Evolutionary conservation across 2,329 filamentous ascomycete genomes (phyloP), one percentile per base, ranked within the genome.

Genomic region (Geosmithia morbida): DNA sequence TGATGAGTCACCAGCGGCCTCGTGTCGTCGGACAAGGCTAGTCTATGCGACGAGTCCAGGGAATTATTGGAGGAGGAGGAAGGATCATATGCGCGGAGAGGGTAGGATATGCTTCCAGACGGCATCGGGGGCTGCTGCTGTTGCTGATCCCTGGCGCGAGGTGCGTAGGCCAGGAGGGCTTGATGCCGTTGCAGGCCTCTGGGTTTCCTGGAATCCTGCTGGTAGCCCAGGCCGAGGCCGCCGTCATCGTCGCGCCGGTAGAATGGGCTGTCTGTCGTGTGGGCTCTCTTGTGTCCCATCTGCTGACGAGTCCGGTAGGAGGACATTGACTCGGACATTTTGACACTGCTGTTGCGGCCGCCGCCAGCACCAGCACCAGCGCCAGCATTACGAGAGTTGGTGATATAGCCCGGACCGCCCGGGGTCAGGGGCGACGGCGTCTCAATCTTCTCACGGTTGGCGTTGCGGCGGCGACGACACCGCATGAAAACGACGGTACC

Each of bases 121-220:
- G n/a, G n/a, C n/a, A n/a, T n/a, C n/a, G n/a, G n/a, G n/a, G n/a
- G n/a, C n/a, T n/a, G n/a, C n/a, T n/a, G n/a, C n/a, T n/a, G n/a
- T n/a, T n/a, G n/a, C n/a, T n/a, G n/a, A n/a, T n/a, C n/a, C n/a
- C n/a, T 44, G 7, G 61, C 57, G 4, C 59, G 60, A 1, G 68
- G 67, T 18, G 72, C 63, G 45, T 75, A 75, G 0, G 72, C 72
- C 1, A 66, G 67, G 49, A 75, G 72, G 0, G 69, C 61, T 0
- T n/a, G n/a, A n/a, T n/a, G n/a, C n/a, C n/a, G n/a, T n/a, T n/a
- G n/a, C n/a, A n/a, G n/a, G n/a, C n/a, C n/a, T n/a, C n/a, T n/a
- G n/a, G n/a, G n/a, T n/a, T n/a, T n/a, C n/a, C n/a, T n/a, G n/a
- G n/a, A n/a, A n/a, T n/a, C n/a, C n/a, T 30, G 29, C 29, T 56